Base-by-base conservation (phyloP, 306 rosid species). In the Castanea sativa region DNA sequence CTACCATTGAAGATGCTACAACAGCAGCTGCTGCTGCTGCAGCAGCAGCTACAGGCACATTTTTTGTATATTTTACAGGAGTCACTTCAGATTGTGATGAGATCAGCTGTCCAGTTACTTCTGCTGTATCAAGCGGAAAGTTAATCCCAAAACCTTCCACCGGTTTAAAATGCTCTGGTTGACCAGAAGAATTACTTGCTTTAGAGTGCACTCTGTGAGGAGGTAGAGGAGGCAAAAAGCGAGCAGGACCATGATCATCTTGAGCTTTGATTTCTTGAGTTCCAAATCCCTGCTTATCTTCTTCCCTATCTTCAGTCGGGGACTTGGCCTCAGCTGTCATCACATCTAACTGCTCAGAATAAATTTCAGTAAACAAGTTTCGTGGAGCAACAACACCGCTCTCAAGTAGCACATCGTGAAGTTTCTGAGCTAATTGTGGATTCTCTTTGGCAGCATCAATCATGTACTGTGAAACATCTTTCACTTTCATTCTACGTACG, bases 361-460 rank as follows among this genome's bases (percentile, higher is more conserved):
- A 95, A 80, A 85, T 82, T 83, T 89, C 96, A 23, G 92, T 85
- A 85, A 95, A 95, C 81, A 95, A 84, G 88, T 95, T 88, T 21
- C 91, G 92, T 41, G 99, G 99, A 83, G 98, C 97, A 87, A 81
- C 91, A 63, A 95, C 97, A 55, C 99, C 99, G 58, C 98, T 95
- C 87, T 95, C 98, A 16, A 85, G 99, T 79, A 95, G 81, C 81
- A 93, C 99, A 49, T 95, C 93, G 59, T 89, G 97, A 86, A 95
- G 94, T 82, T 93, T 95, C 77, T 91, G 98, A 64, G 94, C 99
- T 71, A 95, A 77, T 80, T 88, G 85, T 79, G 99, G 99, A 81
- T 95, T 95, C 81, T 95, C 99, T 81, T 89, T 93, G 75, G 99
- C 97, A 76, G 99, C 97, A 76, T 93, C 96, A 55, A 95, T 95